A percentile compares a stretch with the other conserved stretches of the same genome.
phyloP scores from a whole-genome alignment of 805 yeast species.

The Debaryomyces prosopidis region DNA sequence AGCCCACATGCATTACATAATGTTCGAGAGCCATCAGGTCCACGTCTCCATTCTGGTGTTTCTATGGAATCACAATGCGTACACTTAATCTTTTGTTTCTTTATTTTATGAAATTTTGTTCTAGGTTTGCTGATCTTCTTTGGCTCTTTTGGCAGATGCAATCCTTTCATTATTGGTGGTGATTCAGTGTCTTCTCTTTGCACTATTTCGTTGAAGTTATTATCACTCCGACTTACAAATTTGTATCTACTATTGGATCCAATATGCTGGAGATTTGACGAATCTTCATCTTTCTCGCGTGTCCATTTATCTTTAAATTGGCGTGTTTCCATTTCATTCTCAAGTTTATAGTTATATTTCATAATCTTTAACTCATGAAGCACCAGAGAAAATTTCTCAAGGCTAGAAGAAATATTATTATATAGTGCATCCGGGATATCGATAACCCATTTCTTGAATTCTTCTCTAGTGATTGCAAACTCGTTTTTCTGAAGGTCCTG shows the following conservation, averaged over 20 bases:
- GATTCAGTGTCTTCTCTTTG: background rate
- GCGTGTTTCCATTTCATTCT: background rate
- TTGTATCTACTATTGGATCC: too few species aligned
- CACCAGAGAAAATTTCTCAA: conserved; percentile 1
- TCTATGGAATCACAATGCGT: conserved; percentile 51
- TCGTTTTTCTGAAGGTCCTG: background rate
- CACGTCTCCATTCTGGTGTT: conserved; percentile 85
- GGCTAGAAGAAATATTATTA: conserved; percentile 2
- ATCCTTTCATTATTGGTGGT: background rate
- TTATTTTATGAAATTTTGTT: background rate
- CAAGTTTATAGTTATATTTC: conserved; percentile 3
- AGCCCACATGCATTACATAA: conserved; percentile 85
- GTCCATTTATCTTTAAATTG: background rate
- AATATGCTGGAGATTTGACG: too few species aligned
- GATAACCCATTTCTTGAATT: conserved; percentile 8
- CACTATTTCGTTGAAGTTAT: too few species aligned
- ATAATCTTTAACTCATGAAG: conserved; percentile 6
- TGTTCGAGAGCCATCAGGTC: conserved; percentile 75
- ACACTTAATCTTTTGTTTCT: conserved; percentile 3
- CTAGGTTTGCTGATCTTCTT: background rate
- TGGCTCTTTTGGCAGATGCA: background rate
- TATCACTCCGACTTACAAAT: too few species aligned
- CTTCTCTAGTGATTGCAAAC: conserved; percentile 2
- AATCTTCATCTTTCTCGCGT: background rate
- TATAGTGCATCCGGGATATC: conserved; percentile 8